Evolutionary conservation across 352 stramenopile genomes (phyloP).

Genomic region (Phytophthora uliginosa): DNA sequence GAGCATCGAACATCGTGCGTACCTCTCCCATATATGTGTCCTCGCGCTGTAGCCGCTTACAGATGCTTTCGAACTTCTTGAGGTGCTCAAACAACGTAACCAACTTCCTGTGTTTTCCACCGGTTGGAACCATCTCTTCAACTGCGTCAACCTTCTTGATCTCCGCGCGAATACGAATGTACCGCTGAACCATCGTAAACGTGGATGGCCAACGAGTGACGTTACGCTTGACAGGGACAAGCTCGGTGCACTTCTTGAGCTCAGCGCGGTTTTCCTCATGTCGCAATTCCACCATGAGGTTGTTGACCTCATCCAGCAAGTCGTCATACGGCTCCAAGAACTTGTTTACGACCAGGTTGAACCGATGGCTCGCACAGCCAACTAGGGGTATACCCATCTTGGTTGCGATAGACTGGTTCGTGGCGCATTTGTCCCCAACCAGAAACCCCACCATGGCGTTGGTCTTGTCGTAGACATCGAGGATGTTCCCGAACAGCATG

Average conservation of each 20-base stretch:
- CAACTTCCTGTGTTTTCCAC: slow-evolving; percentile 16
- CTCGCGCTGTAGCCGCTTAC: slow-evolving; percentile 1
- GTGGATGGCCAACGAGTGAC: slow-evolving; percentile 33
- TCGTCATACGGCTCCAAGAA: slow-evolving; percentile 19
- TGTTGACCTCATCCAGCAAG: slow-evolving; percentile 19
- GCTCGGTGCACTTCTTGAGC: slow-evolving; percentile 18
- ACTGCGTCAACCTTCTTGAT: slow-evolving; percentile 15
- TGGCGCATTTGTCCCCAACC: slow-evolving; percentile 35
- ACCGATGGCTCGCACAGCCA: slow-evolving; percentile 26
- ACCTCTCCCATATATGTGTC: slow-evolving; percentile 18
- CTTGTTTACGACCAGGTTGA: slow-evolving; percentile 26
- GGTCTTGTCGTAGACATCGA: slow-evolving; percentile 32
- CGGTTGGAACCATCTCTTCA: slow-evolving; percentile 32
- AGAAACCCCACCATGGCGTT: slow-evolving; percentile 19
- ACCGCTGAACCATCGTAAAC: slow-evolving; percentile 28
- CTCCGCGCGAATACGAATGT: slow-evolving; percentile 20
- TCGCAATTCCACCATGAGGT: slow-evolving; percentile 29
- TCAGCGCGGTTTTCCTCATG: slow-evolving; percentile 29
- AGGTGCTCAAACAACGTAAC: not conserved
- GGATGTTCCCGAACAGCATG: slow-evolving; percentile 11
- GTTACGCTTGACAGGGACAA: slow-evolving; percentile 21
- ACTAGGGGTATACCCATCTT: slow-evolving; percentile 26
- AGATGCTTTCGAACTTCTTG: too few species aligned
- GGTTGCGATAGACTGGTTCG: slow-evolving; percentile 31
- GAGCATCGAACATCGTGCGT: slow-evolving; percentile 15